Percentiles rank a stretch among this genome's conserved stretches.
These are phyloP conservation scores for Meyerozyma smithsonii DNA, from an alignment of 1,139 yeast genomes.

Conservation along the genomic window DNA sequence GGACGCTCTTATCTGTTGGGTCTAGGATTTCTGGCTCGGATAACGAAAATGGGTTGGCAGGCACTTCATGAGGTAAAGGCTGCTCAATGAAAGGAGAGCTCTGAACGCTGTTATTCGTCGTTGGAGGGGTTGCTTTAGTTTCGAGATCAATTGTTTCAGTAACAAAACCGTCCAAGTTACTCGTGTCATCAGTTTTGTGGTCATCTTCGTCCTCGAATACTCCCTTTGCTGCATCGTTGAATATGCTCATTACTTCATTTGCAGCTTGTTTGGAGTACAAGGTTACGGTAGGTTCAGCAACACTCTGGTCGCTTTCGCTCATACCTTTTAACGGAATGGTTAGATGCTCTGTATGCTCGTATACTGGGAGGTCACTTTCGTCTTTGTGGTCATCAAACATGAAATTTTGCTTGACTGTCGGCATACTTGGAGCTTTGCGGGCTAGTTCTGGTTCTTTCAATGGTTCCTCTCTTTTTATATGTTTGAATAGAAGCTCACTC, in stretches of 20 bases:
- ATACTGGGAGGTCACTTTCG: background rate
- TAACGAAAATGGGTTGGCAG: background rate
- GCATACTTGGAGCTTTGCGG: too few relatives aligned
- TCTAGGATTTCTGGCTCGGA: slow-evolving; percentile 15
- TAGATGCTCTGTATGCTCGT: background rate
- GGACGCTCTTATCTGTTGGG: slow-evolving; percentile 25
- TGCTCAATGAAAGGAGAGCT: slow-evolving; percentile 49
- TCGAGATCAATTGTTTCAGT: slow-evolving; percentile 42
- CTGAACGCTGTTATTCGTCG: slow-evolving; percentile 20
- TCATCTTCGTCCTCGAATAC: slow-evolving; percentile 25
- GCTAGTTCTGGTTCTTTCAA: too few relatives aligned
- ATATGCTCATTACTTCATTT: slow-evolving; percentile 72
- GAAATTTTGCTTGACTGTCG: background rate
- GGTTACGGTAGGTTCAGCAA: slow-evolving; percentile 62
- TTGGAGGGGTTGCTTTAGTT: slow-evolving; percentile 26
- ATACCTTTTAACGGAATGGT: slow-evolving; percentile 2
- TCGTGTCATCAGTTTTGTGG: slow-evolving; percentile 25
- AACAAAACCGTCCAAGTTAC: slow-evolving; percentile 47
- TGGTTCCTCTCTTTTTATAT: too few relatives aligned
- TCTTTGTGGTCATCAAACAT: background rate
- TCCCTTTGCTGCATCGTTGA: slow-evolving; percentile 56
- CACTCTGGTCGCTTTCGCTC: slow-evolving; percentile 4
- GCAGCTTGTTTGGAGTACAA: slow-evolving; percentile 71
- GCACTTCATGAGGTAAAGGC: slow-evolving; percentile 17
- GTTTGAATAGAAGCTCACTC: slow-evolving; percentile 58